These are phyloP conservation scores for Teunomyces barrocoloradensis DNA, from an alignment of 805 yeast genomes.

Conservation along the genomic window DNA sequence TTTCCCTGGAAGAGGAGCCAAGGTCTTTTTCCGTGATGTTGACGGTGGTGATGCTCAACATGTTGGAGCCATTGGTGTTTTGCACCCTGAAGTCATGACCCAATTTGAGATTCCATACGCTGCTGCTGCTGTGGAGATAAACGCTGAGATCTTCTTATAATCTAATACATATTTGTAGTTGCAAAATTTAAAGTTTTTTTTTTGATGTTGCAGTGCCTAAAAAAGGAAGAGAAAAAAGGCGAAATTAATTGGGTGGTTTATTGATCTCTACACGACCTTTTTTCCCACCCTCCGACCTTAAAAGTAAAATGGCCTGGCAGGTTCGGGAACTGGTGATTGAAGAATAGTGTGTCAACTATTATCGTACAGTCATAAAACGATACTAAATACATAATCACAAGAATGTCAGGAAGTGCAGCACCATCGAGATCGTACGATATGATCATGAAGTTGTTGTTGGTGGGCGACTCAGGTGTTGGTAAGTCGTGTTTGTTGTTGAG, in stretches of 20 bases:
- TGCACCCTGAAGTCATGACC: conserved; percentile 91
- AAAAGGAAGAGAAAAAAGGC: too few species aligned
- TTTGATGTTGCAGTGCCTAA: neutral
- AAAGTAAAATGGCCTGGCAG: conserved; percentile 1
- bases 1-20: conserved; percentile 98
- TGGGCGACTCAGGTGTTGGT: conserved; percentile 91
- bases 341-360: neutral
- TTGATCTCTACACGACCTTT: neutral
- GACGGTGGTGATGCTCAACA: conserved; percentile 55
- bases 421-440: conserved; percentile 79
- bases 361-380: neutral
- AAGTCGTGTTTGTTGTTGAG: conserved; percentile 87
- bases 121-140: conserved; percentile 85
- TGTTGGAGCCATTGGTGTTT: conserved; percentile 87
- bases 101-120: conserved; percentile 90
- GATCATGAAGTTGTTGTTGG: conserved; percentile 86
- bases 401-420: conserved; percentile 31
- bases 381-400: neutral
- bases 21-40: conserved; percentile 66
- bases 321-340: neutral
- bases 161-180: conserved; percentile 5
- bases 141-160: conserved; percentile 75
- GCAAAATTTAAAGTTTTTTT: neutral
- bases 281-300: neutral
- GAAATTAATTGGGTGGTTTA: neutral